Percentiles rank a stretch among this genome's conserved stretches.
Conservation (phyloP, 768 basidiomycete genomes). For the Boletus barrowsii region DNA sequence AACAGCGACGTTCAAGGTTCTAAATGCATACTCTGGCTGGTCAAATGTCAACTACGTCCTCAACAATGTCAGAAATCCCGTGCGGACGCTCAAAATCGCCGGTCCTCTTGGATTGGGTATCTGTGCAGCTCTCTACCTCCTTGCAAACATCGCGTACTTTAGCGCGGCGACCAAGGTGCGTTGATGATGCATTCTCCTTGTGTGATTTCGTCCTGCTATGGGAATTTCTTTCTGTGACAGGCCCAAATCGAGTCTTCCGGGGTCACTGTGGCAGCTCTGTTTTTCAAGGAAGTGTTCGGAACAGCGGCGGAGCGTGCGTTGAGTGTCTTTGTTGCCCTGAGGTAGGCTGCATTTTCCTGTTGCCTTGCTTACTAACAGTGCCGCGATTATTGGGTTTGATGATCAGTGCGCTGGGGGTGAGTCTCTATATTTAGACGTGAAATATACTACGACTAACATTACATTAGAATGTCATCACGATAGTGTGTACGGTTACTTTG, state of each 20-base stretch:
- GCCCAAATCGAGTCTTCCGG: slow-evolving; percentile 46
- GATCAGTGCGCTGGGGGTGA: slow-evolving; percentile 37
- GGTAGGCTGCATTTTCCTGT: slow-evolving; percentile 30
- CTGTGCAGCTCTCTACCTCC: slow-evolving; percentile 49
- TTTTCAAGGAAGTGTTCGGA: slow-evolving; percentile 60
- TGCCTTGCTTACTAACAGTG: neutral
- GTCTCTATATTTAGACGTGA: neutral
- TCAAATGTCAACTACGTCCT: slow-evolving; percentile 56
- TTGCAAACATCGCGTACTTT: slow-evolving; percentile 60
- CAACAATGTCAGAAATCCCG: slow-evolving; percentile 58
- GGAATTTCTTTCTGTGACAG: slow-evolving; percentile 12
- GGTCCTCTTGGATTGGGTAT: slow-evolving; percentile 57
- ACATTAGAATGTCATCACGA: slow-evolving; percentile 31
- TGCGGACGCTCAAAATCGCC: slow-evolving; percentile 60
- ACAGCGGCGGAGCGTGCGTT: slow-evolving; percentile 48
- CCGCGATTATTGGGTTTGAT: neutral
- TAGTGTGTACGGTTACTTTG: slow-evolving; percentile 16
- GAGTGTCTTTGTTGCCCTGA: slow-evolving; percentile 56
- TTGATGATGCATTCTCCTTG: neutral
- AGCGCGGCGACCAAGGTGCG: slow-evolving; percentile 32
- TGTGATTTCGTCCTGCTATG: neutral
- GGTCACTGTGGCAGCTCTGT: slow-evolving; percentile 57
- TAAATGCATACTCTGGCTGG: slow-evolving; percentile 52
- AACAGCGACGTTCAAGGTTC: slow-evolving; percentile 61
- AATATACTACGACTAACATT: slow-evolving; percentile 1